A percentile compares a stretch with the other conserved stretches of the same genome.
phyloP scores from a whole-genome alignment of 2,329 filamentous ascomycete species.

The Trichophyton rubrum region DNA sequence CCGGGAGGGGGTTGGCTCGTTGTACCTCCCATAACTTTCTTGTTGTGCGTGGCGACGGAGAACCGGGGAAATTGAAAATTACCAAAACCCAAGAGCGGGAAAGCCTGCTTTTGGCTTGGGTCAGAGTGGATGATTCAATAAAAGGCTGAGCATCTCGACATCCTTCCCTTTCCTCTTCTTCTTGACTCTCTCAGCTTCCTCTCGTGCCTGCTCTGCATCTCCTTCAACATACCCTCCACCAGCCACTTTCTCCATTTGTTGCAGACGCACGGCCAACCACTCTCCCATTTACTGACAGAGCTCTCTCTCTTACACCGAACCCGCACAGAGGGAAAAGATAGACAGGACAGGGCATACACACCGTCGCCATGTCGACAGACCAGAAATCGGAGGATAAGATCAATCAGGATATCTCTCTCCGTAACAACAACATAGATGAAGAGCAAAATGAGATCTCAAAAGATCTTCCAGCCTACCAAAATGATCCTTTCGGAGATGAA shows the following conservation, averaged over 20 bases:
- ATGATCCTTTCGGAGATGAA: conserved; percentile 32
- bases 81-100: not conserved
- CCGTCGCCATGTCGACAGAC: not conserved
- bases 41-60: conserved; percentile 1
- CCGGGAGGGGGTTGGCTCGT: no score
- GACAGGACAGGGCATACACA: not conserved
- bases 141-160: not conserved
- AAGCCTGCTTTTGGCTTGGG: not conserved
- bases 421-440: conserved; percentile 14
- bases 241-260: not conserved
- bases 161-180: not conserved
- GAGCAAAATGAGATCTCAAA: conserved; percentile 10
- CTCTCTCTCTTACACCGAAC: not conserved
- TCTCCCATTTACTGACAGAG: no score
- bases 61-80: conserved; percentile 1
- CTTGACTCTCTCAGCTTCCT: not conserved
- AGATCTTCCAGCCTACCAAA: conserved; percentile 14
- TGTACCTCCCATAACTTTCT: not conserved
- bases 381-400: conserved; percentile 1
- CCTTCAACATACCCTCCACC: not conserved
- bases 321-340: not conserved
- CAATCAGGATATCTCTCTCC: not conserved
- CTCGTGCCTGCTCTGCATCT: not conserved
- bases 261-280: no score
- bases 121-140: not conserved